Evolutionary conservation across 306 rosid genomes (phyloP).

Genomic region (Purshia tridentata): DNA sequence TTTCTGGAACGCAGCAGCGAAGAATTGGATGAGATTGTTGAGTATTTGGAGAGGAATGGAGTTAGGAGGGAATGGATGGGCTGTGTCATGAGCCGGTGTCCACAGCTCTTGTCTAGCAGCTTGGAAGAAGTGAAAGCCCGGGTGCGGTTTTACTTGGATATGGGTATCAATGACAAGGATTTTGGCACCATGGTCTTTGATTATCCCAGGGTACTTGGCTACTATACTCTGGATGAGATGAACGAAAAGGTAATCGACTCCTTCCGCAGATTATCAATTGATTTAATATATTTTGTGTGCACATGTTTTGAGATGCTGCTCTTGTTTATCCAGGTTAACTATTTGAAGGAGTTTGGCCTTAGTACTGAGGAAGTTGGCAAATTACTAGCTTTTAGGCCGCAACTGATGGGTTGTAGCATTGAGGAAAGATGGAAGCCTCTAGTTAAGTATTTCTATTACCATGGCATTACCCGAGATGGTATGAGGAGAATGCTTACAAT

Average conservation of each 20-base stretch:
- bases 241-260: conserved; percentile 60
- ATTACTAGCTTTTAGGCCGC: conserved; percentile 82
- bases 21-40: conserved; percentile 71
- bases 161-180: conserved; percentile 77
- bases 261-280: neutral
- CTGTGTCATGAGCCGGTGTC: conserved; percentile 75
- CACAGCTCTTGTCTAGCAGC: conserved; percentile 64
- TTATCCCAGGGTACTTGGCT: conserved; percentile 73
- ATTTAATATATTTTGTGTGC: neutral
- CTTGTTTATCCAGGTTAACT: conserved; percentile 60
- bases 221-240: conserved; percentile 68
- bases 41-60: conserved; percentile 67
- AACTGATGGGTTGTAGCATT: conserved; percentile 84
- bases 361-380: conserved; percentile 64
- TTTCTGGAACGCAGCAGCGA: conserved; percentile 48
- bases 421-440: conserved; percentile 93
- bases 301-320: conserved; percentile 27
- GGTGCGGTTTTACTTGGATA: conserved; percentile 57
- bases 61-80: conserved; percentile 91
- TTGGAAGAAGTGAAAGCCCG: conserved; percentile 70
- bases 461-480: conserved; percentile 79
- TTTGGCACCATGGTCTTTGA: conserved; percentile 99
- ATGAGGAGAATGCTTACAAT: conserved; percentile 82
- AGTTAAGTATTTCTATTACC: conserved; percentile 76
- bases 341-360: conserved; percentile 88